Evolutionary conservation across 176 grass and related monocot genomes (phyloP).

Genomic region (Musa troglodytarum): DNA sequence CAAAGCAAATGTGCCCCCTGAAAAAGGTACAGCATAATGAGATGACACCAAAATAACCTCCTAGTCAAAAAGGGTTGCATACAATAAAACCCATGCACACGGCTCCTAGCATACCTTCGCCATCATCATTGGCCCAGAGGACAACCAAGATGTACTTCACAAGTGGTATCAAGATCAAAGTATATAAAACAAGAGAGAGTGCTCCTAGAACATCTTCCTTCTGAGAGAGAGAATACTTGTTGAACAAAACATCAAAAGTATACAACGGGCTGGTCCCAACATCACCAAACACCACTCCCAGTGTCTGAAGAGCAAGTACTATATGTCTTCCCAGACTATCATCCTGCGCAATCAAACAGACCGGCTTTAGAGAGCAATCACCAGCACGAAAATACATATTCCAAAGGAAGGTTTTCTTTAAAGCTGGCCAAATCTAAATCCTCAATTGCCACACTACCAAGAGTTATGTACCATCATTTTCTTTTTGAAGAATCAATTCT

Average conservation of each 20-base stretch:
- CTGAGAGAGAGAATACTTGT: slow-evolving; percentile 69
- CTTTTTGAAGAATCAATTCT: neutral
- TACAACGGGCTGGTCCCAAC: slow-evolving; percentile 94
- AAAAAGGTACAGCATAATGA: slow-evolving; percentile 37
- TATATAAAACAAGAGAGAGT: slow-evolving; percentile 95
- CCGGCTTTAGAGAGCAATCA: neutral
- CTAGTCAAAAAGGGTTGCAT: too few relatives aligned
- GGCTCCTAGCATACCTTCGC: slow-evolving; percentile 61
- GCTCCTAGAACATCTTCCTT: slow-evolving; percentile 96
- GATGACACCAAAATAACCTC: slow-evolving; percentile 9
- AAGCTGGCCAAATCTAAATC: neutral
- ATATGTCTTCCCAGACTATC: slow-evolving; percentile 62
- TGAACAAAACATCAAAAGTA: slow-evolving; percentile 99
- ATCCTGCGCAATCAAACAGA: slow-evolving; percentile 52
- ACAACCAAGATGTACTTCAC: slow-evolving; percentile 90
- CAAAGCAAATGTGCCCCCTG: slow-evolving; percentile 96
- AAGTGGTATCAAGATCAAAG: slow-evolving; percentile 83
- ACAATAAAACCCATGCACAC: neutral
- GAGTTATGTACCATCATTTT: neutral
- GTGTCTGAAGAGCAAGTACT: slow-evolving; percentile 81
- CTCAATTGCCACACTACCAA: neutral
- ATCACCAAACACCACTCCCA: slow-evolving; percentile 95
- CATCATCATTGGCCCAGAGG: slow-evolving; percentile 89
- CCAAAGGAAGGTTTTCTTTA: neutral
- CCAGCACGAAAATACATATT: neutral